Evolutionary conservation across 305 asterid species (phyloP).

Genomic region (Caryopteris hybrid): DNA sequence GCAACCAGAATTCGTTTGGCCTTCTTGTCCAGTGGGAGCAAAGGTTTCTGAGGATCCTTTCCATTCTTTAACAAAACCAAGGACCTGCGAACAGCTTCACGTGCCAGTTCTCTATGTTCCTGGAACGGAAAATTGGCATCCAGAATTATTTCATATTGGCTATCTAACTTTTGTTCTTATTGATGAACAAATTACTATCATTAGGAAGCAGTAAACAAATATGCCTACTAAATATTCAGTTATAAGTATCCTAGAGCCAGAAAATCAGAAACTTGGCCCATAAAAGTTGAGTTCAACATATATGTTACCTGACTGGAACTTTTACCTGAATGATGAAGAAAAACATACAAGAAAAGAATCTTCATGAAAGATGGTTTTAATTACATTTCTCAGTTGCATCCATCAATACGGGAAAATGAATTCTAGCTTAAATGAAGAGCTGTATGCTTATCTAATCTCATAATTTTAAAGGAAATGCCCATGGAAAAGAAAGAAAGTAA

Average conservation of each 20-base stretch:
- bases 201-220: neutral
- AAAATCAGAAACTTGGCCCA: too few relatives aligned
- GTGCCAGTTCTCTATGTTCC: conserved; percentile 82
- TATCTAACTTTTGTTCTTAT: neutral
- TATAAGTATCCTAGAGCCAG: too few relatives aligned
- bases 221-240: neutral
- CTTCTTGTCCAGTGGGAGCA: conserved; percentile 69
- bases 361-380: neutral
- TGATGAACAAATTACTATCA: neutral
- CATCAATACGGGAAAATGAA: neutral
- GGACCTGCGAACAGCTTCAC: conserved; percentile 93
- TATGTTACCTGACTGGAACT: too few relatives aligned
- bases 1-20: conserved; percentile 73
- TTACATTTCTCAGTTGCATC: neutral
- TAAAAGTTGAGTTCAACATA: too few relatives aligned
- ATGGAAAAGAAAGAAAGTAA: conserved; percentile 1
- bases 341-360: neutral
- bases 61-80: conserved; percentile 90
- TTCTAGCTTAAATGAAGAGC: neutral
- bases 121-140: conserved; percentile 18
- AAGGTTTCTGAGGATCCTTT: conserved; percentile 56
- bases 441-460: neutral
- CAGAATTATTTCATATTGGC: neutral
- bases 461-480: neutral
- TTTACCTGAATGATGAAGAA: neutral